A percentile compares a stretch with the other conserved stretches of the same genome.
Evolutionary conservation across 2,329 filamentous ascomycete genomes (phyloP).

Genomic region (Colletotrichum orbiculare): DNA sequence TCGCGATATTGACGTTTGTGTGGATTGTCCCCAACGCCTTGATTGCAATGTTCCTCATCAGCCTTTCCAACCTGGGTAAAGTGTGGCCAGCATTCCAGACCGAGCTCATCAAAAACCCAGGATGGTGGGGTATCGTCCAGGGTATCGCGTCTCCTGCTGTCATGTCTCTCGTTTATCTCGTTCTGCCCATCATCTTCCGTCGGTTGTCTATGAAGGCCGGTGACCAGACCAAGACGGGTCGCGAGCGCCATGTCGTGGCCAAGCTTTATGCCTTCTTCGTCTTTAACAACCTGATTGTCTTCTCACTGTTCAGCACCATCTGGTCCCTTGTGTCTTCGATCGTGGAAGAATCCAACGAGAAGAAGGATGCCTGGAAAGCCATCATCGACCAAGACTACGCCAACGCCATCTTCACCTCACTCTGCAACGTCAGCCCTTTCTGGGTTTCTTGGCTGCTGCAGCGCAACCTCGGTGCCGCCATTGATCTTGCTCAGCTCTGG

Average conservation of each 20-base stretch:
- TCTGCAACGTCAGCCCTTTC: constrained; percentile 87
- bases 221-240: constrained; percentile 90
- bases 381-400: constrained; percentile 74
- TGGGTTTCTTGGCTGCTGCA: constrained; percentile 96
- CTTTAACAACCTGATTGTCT: constrained; percentile 95
- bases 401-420: constrained; percentile 72
- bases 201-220: constrained; percentile 85
- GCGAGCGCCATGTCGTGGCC: constrained; percentile 89
- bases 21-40: constrained; percentile 95
- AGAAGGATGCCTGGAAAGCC: constrained; percentile 74
- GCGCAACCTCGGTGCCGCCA: constrained; percentile 90
- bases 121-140: constrained; percentile 87
- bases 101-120: constrained; percentile 70
- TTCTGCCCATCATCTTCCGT: constrained; percentile 91
- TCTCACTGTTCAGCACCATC: constrained; percentile 88
- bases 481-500: constrained; percentile 91
- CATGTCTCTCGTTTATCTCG: constrained; percentile 86
- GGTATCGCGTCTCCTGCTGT: constrained; percentile 91
- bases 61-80: constrained; percentile 80
- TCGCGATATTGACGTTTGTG: constrained; percentile 79
- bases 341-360: constrained; percentile 62
- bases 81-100: constrained; percentile 82
- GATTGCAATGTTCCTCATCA: constrained; percentile 93
- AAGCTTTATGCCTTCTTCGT: constrained; percentile 97
- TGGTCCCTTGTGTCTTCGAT: constrained; percentile 80